Conservation (phyloP, 1,284 basidiomycete genomes). For the Ustilago bromivora region DNA sequence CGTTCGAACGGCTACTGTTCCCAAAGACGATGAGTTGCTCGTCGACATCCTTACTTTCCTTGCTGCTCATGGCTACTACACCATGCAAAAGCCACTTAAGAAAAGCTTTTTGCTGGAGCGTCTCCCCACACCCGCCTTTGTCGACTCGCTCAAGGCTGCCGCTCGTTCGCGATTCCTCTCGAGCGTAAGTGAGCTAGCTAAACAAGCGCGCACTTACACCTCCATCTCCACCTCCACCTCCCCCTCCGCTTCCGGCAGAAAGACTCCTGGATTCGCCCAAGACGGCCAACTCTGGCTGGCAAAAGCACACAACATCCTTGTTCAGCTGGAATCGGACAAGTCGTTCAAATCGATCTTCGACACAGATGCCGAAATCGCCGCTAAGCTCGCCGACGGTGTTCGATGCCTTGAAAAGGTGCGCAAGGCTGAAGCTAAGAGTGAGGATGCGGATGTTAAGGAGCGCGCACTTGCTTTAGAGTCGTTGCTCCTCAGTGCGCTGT, state of each 20-base stretch:
- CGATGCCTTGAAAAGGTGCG: constrained; percentile 48
- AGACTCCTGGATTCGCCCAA: constrained; percentile 76
- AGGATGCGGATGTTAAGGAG: constrained; percentile 25
- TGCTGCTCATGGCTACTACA: constrained; percentile 83
- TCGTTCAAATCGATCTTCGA: constrained; percentile 71
- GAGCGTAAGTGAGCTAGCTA: constrained; percentile 81
- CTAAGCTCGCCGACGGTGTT: constrained; percentile 39
- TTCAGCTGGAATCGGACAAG: constrained; percentile 79
- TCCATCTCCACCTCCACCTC: constrained; percentile 57
- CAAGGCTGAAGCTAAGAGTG: constrained; percentile 43
- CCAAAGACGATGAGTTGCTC: constrained; percentile 84
- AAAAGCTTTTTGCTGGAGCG: constrained; percentile 74
- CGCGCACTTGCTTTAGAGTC: constrained; percentile 56
- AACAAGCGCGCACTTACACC: constrained; percentile 71
- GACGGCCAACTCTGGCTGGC: constrained; percentile 85
- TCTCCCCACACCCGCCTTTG: constrained; percentile 77
- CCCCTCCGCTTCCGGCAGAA: constrained; percentile 70
- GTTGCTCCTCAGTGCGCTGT: constrained; percentile 54
- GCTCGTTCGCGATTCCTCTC: constrained; percentile 80
- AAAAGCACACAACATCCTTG: constrained; percentile 77
- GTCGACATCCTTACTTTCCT: constrained; percentile 83
- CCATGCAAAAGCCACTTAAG: constrained; percentile 78
- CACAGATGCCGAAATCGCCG: constrained; percentile 48
- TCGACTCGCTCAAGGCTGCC: constrained; percentile 77
- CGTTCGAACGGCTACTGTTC: constrained; percentile 82